Evolutionary conservation across 1,284 basidiomycete species (phyloP), one percentile per base, ranked within the genome.

Genomic region (Sporisorium sorghi): DNA sequence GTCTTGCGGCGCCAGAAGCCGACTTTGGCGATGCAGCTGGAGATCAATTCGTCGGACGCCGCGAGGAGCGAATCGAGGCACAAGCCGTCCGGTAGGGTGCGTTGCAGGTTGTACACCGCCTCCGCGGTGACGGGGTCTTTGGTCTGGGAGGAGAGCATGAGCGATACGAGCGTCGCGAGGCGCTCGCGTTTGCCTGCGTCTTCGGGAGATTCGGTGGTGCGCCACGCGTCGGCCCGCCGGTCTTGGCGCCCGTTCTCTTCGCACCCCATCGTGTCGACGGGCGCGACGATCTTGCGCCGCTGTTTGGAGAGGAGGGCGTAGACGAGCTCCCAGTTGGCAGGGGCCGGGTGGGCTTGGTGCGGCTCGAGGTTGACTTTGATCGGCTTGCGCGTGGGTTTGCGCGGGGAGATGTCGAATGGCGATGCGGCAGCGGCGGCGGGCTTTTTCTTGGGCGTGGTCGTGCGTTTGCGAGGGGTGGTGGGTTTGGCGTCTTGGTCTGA

Each of bases 1-100:
- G 93, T 92, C 85, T 97, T 97, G 49, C 91, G 87, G 19, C 92
- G 87, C 93, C 94, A 97, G 82, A 97, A 97, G 0, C 94, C 93
- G 3, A 97, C 94, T 86, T 95, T 95, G 56, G 87, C 88, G 64
- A 97, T 96, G 7, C 91, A 90, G 0, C 88, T 87, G 2, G 90
- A 87, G 28, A 99, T 90, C 3, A 86, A 85, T 2, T 86, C 83
- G 2, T 90, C 88, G 5, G 90, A 87, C 0, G 93, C 91, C 0
- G 86, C 86, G 8, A 93, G 86, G 15, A 98, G 82, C 0, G 88
- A 89, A n/a, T 90, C 87, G 0, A 97, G 87, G 0, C 90, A 91
- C 19, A 99, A 85, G 2, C 90, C 91, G 0, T 92, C 92, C 0
- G 92, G 91, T 0, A 99, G 84, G 0, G 89, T 89, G 0, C 85